Conservation (phyloP, 2,329 filamentous ascomycete species). For the Cephalotrichum gorgonifer region DNA sequence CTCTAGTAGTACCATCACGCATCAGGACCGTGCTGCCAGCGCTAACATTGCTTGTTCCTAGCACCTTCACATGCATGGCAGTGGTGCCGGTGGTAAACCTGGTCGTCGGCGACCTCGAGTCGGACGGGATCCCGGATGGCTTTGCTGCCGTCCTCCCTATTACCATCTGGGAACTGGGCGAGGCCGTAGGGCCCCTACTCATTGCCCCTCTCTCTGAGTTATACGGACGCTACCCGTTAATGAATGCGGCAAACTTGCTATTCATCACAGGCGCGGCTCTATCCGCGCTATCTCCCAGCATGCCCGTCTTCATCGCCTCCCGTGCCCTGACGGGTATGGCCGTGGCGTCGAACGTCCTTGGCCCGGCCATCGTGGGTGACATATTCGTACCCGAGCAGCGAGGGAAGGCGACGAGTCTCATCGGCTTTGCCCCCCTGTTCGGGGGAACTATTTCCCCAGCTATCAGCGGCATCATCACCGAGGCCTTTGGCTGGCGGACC, state of each 20-base stretch:
- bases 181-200: conserved; percentile 48
- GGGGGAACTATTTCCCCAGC: conserved; percentile 48
- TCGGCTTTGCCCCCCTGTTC: conserved; percentile 46
- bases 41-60: not conserved
- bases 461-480: conserved; percentile 42
- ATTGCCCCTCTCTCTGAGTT: conserved; percentile 55
- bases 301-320: conserved; percentile 38
- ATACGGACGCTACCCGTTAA: conserved; percentile 43
- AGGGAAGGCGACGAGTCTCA: conserved; percentile 45
- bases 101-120: conserved; percentile 40
- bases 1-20: not conserved
- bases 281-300: conserved; percentile 32
- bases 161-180: conserved; percentile 60
- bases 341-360: conserved; percentile 53
- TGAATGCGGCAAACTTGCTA: conserved; percentile 40
- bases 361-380: conserved; percentile 53
- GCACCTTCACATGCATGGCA: conserved; percentile 42
- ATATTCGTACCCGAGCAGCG: conserved; percentile 47
- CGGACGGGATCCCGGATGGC: conserved; percentile 8
- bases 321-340: conserved; percentile 51
- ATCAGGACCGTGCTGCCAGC: not conserved
- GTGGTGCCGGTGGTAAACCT: conserved; percentile 41
- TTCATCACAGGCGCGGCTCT: conserved; percentile 38
- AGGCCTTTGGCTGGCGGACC: conserved; percentile 42
- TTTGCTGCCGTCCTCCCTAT: conserved; percentile 48